Conservation (phyloP, 2,329 filamentous ascomycete species). For the Paraphoma sp. region DNA sequence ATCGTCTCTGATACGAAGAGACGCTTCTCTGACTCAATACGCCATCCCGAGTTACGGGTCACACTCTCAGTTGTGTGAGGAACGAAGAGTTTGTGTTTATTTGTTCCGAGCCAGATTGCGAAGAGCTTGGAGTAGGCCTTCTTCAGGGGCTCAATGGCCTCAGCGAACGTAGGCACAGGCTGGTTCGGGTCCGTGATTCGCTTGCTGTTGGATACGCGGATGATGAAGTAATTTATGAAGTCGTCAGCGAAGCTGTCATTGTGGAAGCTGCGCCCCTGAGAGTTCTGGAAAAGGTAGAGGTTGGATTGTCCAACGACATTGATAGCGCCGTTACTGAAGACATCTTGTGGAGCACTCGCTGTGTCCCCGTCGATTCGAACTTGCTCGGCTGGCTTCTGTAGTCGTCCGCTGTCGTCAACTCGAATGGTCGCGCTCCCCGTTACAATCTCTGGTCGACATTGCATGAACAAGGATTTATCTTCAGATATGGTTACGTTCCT, state of each 20-base stretch:
- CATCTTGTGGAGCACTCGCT: background rate
- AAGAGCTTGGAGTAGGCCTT: slow-evolving; percentile 50
- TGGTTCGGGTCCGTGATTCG: slow-evolving; percentile 45
- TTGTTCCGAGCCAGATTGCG: slow-evolving; percentile 53
- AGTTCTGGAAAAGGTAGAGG: slow-evolving; percentile 23
- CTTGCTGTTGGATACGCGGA: slow-evolving; percentile 32
- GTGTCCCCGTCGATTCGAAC: background rate
- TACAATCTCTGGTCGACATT: slow-evolving; percentile 45
- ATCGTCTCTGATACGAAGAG: slow-evolving; percentile 59
- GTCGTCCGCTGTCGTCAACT: slow-evolving; percentile 40
- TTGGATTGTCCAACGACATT: slow-evolving; percentile 35
- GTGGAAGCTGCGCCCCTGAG: slow-evolving; percentile 49
- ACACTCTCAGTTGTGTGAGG: background rate
- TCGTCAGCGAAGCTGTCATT: slow-evolving; percentile 55
- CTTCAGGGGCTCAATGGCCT: slow-evolving; percentile 26
- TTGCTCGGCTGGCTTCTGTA: slow-evolving; percentile 19
- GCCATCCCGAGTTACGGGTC: slow-evolving; percentile 10
- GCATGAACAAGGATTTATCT: slow-evolving; percentile 36
- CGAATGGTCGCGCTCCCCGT: slow-evolving; percentile 43
- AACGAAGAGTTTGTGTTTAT: slow-evolving; percentile 50
- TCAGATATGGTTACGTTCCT: slow-evolving; percentile 2
- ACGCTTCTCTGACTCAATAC: slow-evolving; percentile 41
- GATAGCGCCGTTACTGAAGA: slow-evolving; percentile 29
- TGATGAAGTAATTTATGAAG: slow-evolving; percentile 58
- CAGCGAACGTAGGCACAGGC: slow-evolving; percentile 40